Evolutionary conservation across 2,329 filamentous ascomycete genomes (phyloP), one percentile per base, ranked within the genome.

Genomic region (Chaetomiaceae sp.): DNA sequence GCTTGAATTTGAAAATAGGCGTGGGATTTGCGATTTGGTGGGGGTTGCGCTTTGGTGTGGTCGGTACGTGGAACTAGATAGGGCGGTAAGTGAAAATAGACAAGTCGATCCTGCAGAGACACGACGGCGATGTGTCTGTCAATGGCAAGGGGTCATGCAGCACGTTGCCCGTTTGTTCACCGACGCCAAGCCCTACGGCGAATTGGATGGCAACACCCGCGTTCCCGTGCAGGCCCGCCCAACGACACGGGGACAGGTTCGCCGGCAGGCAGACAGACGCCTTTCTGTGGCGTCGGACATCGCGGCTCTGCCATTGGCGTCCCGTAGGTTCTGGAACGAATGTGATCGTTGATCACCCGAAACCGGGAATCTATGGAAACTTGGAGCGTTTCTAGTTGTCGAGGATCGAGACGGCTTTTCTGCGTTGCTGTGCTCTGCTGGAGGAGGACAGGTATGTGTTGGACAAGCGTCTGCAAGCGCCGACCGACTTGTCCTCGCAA

Each of bases 121-220:
- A 40, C 37, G 47, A 37, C 29, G 38, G 29, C 14, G 14, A 6
- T n/a, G n/a, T 20, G 17, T 6, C 8, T 17, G 20, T 19, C 17
- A 7, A 38, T 38, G 29, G 31, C 36, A 33, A 31, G 31, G 44
- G 27, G 22, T 15, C 1, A 19, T 8, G 34, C 47, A 27, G 54
- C 42, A 45, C 31, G 29, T 51, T 31, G 39, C 51, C 34, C 20
- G 19, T 51, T 37, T 48, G 44, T 34, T 43, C 53, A 54, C 50
- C 47, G 53, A 47, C 43, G 57, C 55, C 57, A 59, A 57, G 55
- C 50, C 47, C 38, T 43, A 39, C 29, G 48, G 49, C 55, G 53
- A 59, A 59, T 59, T 53, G 49, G 27, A 59, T 50, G 39, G 50
- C 47, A 33, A 52, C 50, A 39, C 54, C 46, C 39, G 43, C 49